phyloP scores from a whole-genome alignment of 2,329 filamentous ascomycete genomes.

The Magnaporthiopsis incrustans region DNA sequence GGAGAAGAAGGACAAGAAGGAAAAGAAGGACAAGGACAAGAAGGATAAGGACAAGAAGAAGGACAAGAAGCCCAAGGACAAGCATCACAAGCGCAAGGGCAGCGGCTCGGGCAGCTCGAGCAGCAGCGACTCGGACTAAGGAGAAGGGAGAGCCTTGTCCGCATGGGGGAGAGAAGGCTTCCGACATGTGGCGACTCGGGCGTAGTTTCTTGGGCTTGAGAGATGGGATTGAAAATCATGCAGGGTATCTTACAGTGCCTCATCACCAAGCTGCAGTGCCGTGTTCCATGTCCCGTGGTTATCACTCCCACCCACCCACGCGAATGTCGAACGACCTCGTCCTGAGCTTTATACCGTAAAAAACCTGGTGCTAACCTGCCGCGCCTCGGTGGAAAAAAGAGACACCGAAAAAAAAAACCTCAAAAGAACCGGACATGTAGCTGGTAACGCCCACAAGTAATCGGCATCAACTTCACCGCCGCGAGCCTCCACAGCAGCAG shows the following conservation, averaged over 20 bases:
- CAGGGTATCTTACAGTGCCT: neutral
- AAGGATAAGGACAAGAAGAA: constrained; percentile 3
- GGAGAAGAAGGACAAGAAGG: neutral
- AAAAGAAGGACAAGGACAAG: constrained; percentile 3
- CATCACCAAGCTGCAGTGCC: neutral
- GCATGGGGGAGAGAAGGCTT: neutral
- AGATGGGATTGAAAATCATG: neutral
- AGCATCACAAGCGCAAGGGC: constrained; percentile 4
- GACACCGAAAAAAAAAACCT: no score
- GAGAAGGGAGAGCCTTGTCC: neutral
- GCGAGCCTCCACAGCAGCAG: constrained; percentile 3
- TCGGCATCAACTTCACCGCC: neutral
- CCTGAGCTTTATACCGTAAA: neutral
- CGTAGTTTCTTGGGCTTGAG: neutral
- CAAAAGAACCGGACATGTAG: no score
- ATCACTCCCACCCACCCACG: no score
- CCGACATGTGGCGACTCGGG: neutral
- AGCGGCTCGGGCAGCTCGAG: constrained; percentile 2
- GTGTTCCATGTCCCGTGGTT: no score
- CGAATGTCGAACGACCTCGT: neutral
- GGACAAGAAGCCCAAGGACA: constrained; percentile 6
- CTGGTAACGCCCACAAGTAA: no score
- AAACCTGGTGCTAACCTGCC: neutral
- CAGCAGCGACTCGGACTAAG: constrained; percentile 5
- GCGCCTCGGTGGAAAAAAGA: no score